Conservation (phyloP, 352 stramenopile genomes). For the Globisporangium recalcitrans region DNA sequence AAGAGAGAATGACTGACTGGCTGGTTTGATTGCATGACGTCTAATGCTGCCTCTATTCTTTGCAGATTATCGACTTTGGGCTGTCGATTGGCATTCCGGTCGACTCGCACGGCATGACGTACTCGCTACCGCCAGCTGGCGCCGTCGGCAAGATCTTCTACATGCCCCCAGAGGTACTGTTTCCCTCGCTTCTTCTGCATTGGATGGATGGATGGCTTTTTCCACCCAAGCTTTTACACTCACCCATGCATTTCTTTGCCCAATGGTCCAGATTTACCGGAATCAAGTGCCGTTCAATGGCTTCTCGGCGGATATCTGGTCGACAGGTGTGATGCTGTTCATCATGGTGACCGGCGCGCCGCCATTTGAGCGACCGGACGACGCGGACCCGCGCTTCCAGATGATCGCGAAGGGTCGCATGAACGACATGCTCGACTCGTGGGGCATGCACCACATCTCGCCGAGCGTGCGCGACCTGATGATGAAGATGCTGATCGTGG, state of each 20-base stretch:
- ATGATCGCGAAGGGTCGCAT: slow-evolving; percentile 79
- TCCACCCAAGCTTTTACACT: background rate
- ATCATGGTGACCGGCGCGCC: slow-evolving; percentile 93
- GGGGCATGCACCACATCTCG: slow-evolving; percentile 80
- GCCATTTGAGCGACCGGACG: slow-evolving; percentile 85
- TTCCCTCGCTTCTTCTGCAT: background rate
- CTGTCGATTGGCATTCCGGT: slow-evolving; percentile 82
- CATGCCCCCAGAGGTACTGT: slow-evolving; percentile 69
- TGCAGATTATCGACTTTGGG: slow-evolving; percentile 85
- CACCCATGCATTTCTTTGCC: background rate
- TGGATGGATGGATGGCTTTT: background rate
- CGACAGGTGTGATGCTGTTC: slow-evolving; percentile 91
- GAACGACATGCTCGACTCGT: slow-evolving; percentile 84
- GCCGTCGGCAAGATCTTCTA: slow-evolving; percentile 89
- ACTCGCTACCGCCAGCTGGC: slow-evolving; percentile 70
- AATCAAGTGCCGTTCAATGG: slow-evolving; percentile 90
- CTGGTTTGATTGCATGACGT: background rate
- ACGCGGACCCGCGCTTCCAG: slow-evolving; percentile 77
- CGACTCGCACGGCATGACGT: slow-evolving; percentile 81
- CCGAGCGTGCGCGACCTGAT: slow-evolving; percentile 67
- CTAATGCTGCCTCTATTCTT: background rate
- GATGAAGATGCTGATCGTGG: slow-evolving; percentile 78
- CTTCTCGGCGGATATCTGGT: slow-evolving; percentile 92
- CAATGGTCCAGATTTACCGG: slow-evolving; percentile 65
- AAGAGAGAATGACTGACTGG: background rate